A percentile compares a stretch with the other conserved stretches of the same genome.
These are phyloP conservation scores for Trypanosoma boissoni DNA, from an alignment of 208 protist genomes.

Conservation along the genomic window DNA sequence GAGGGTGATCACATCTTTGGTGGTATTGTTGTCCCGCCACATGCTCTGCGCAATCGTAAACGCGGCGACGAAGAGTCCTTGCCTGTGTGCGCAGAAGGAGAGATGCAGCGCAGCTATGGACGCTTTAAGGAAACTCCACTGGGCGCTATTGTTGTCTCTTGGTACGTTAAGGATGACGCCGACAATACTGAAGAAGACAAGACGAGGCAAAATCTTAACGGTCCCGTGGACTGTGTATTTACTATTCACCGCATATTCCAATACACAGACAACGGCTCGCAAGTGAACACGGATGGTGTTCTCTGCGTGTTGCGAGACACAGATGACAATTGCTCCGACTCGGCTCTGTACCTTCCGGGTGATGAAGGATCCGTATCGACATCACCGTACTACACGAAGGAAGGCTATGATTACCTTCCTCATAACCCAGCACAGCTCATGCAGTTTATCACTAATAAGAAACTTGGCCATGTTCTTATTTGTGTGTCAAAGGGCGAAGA, in stretches of 20 bases:
- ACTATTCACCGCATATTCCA: slow-evolving; percentile 85
- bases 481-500: slow-evolving; percentile 75
- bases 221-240: slow-evolving; percentile 69
- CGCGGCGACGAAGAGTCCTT: slow-evolving; percentile 74
- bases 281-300: slow-evolving; percentile 65
- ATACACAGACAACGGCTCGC: slow-evolving; percentile 83
- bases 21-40: slow-evolving; percentile 63
- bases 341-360: slow-evolving; percentile 51
- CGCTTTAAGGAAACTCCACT: slow-evolving; percentile 66
- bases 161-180: slow-evolving; percentile 73
- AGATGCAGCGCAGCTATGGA: slow-evolving; percentile 60
- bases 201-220: slow-evolving; percentile 61
- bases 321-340: slow-evolving; percentile 88
- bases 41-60: slow-evolving; percentile 57
- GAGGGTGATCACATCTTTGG: slow-evolving; percentile 62
- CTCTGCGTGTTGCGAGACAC: slow-evolving; percentile 86
- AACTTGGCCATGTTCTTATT: slow-evolving; percentile 83
- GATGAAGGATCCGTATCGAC: slow-evolving; percentile 40
- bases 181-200: slow-evolving; percentile 55
- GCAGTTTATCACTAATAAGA: slow-evolving; percentile 85
- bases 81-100: slow-evolving; percentile 60
- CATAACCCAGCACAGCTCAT: slow-evolving; percentile 76
- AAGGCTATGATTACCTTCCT: slow-evolving; percentile 83
- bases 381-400: slow-evolving; percentile 74
- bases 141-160: slow-evolving; percentile 73